Evolutionary conservation across 108 stramenopile species (phyloP), one percentile per base, ranked within the genome.

Genomic region (Poteriospumella lacustris): DNA sequence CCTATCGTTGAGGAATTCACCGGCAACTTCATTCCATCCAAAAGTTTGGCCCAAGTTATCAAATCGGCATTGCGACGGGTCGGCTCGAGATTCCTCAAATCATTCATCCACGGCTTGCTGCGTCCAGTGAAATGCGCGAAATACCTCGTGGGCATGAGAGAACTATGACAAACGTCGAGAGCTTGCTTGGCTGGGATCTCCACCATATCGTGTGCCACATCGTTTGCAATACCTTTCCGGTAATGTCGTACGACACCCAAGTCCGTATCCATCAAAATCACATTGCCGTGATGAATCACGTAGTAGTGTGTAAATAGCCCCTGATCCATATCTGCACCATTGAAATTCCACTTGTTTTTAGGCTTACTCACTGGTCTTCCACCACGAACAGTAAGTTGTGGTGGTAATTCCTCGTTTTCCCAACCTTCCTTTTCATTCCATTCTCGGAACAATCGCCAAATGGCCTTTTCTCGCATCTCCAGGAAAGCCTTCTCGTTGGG

Each of bases 61-160:
- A 12, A 64, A 3, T 24, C 44, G 36, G 28, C 5, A 5, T 24
- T 73, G 38, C 42, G 19, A 19, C 64, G 12, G 19, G 38, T 5
- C 47, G 33, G 5, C 36, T 26, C 9, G 31, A 64, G 31, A 33
- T 36, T 42, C 41, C 5, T 5, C 3, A 34, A 12, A 5, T 73
- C 70, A 12, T 42, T 3, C 24, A 73, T 3, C 70, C 70, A 73
- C 36, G 70, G 70, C 70, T 73, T 73, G n/a, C 36, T 39, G 5
- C 70, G 3, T 28, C 70, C 70, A 73, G 70, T 73, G 41, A 34
- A 73, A 56, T 73, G 70, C 5, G 5, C 5, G 31, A 73, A 73
- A 3, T 33, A 12, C 12, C 31, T 9, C 15, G 42, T 42, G 9
- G 70, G 70, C 12, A 12, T 52, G 26, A 12, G 26, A 33, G n/a